phyloP scores from a whole-genome alignment of 441 rosid species.

The Iberis amara region DNA sequence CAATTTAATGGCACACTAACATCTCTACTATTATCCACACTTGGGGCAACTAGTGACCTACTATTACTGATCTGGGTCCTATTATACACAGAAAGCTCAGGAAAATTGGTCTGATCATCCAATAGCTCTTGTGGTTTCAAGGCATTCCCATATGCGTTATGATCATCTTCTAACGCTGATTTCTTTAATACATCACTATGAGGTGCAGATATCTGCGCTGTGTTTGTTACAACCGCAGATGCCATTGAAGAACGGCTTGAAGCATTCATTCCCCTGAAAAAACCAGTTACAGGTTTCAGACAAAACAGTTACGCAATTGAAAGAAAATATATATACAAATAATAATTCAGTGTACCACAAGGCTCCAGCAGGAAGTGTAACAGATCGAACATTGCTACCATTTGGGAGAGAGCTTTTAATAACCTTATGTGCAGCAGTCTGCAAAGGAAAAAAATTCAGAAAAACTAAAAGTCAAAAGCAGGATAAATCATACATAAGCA shows the following conservation, averaged over 20 bases:
- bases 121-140: slow-evolving; percentile 19
- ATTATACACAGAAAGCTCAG: slow-evolving; percentile 28
- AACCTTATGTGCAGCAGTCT: slow-evolving; percentile 32
- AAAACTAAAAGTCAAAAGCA: slow-evolving; percentile 7
- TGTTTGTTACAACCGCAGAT: slow-evolving; percentile 27
- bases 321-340: neutral
- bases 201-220: slow-evolving; percentile 20
- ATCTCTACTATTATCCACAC: slow-evolving; percentile 36
- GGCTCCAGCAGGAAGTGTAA: slow-evolving; percentile 46
- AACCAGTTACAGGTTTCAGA: slow-evolving; percentile 19
- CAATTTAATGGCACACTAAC: slow-evolving; percentile 31
- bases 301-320: neutral
- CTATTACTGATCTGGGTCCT: slow-evolving; percentile 30
- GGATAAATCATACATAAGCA: slow-evolving; percentile 9
- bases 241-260: slow-evolving; percentile 34
- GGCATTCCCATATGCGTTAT: slow-evolving; percentile 25
- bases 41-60: slow-evolving; percentile 31
- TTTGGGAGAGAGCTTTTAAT: slow-evolving; percentile 32
- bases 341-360: slow-evolving; percentile 41
- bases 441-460: slow-evolving; percentile 1
- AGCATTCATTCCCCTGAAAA: slow-evolving; percentile 51
- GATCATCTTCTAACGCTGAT: slow-evolving; percentile 22
- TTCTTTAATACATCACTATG: slow-evolving; percentile 20
- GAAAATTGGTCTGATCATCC: slow-evolving; percentile 27
- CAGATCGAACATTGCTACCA: slow-evolving; percentile 31